Base-by-base conservation (phyloP, 345 rosid species). In the Reutealis trisperma region DNA sequence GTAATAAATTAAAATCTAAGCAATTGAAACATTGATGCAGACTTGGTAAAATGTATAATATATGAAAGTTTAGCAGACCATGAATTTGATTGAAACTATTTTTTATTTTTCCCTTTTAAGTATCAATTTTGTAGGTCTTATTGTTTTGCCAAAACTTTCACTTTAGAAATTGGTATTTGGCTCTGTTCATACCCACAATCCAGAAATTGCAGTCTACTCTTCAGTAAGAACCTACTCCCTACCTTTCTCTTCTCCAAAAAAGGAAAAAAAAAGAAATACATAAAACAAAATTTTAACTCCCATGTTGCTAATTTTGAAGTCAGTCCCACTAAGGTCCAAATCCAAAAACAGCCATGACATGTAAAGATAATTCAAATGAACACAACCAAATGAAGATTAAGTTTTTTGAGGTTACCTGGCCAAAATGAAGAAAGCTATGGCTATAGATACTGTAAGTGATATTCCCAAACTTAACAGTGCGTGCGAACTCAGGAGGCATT, bases 401-500 rank as follows among this genome's bases (percentile, higher is more conserved):
- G 4, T 5, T 27, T 27, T 27, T 24, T 19, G 21, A 58, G 18
- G 10, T 71, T 86, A 92, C 99, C 97, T 86, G 98, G 57, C 98
- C 99, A 70, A 85, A 87, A 78, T 91, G 85, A 82, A 96, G 99
- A 81, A 92, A 93, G 80, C 98, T 96, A 77, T 96, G 94, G 86
- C 96, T 93, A 74, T 90, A 93, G 82, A 96, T 89, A 70, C 77
- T 90, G 85, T 93, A 96, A 34, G 93, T 80, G 70, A 77, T 45
- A 79, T 89, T 89, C 68, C 91, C 90, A 81, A 89, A 89, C 51
- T 86, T 78, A 67, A 96, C 67, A 15, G 82, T 79, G 70, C 87
- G 88, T 22, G 89, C 87, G 73, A 89, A 91, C 82, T 88, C 96
- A 51, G 87, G 77, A 82, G 97, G 97, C 81, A 90, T 67, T 16